phyloP scores from a whole-genome alignment of 139 green algal species.

The Chlamydomonas schloesseri region DNA sequence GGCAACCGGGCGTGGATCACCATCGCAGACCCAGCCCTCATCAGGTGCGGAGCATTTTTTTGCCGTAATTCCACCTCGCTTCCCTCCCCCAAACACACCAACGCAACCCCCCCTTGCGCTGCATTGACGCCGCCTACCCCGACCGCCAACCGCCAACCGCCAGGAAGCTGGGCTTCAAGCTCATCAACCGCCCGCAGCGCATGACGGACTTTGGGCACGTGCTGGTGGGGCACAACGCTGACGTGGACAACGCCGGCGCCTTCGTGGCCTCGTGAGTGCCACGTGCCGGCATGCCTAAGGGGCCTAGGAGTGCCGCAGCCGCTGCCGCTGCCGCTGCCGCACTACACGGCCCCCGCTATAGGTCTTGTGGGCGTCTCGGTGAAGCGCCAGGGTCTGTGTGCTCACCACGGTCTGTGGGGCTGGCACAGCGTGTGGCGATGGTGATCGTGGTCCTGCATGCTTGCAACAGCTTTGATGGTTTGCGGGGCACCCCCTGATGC shows the following conservation, averaged over 20 bases:
- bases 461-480: too few species aligned
- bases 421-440: too few species aligned
- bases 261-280: constrained; percentile 1
- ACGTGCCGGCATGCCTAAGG: neutral
- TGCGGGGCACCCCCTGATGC: too few species aligned
- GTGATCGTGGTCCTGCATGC: too few species aligned
- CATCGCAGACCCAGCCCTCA: neutral
- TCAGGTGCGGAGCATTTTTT: too few species aligned
- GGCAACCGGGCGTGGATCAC: neutral
- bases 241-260: neutral
- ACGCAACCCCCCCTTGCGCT: too few species aligned
- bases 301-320: neutral
- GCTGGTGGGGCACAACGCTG: neutral
- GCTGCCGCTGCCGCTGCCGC: neutral
- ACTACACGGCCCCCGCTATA: too few species aligned
- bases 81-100: too few species aligned
- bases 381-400: too few species aligned
- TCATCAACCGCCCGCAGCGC: too few species aligned
- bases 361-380: neutral
- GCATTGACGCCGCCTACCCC: too few species aligned
- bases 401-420: neutral
- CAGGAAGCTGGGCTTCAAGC: neutral
- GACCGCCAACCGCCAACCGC: neutral
- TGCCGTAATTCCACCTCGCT: too few species aligned
- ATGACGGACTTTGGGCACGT: neutral